phyloP scores from a whole-genome alignment of 2,329 filamentous ascomycete genomes.

The Hirsutella thompsonii region DNA sequence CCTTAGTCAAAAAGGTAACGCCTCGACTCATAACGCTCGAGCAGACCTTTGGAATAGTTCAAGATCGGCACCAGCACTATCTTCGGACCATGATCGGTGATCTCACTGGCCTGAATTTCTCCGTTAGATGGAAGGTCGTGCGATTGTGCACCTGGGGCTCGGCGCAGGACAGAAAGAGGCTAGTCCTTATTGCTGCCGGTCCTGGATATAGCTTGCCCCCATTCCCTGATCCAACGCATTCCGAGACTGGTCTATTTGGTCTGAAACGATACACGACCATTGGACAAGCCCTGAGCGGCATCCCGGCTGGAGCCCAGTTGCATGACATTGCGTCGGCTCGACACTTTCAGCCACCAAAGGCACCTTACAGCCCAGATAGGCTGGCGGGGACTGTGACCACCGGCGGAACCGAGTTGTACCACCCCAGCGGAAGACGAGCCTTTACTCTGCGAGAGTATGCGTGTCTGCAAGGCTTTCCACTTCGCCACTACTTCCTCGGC shows the following conservation, averaged over 20 bases:
- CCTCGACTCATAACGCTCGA: conserved; percentile 67
- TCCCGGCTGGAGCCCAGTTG: conserved; percentile 21
- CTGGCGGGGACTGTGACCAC: conserved; percentile 52
- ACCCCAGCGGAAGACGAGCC: conserved; percentile 48
- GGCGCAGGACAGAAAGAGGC: conserved; percentile 33
- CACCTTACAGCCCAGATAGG: conserved; percentile 30
- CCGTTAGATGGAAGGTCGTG: conserved; percentile 54
- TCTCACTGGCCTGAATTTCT: conserved; percentile 54
- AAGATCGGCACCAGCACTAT: conserved; percentile 36
- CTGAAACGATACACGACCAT: conserved; percentile 31
- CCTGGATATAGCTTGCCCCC: conserved; percentile 58
- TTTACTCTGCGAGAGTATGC: conserved; percentile 59
- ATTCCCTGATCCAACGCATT: conserved; percentile 52
- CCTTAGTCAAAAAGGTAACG: conserved; percentile 41
- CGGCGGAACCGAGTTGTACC: conserved; percentile 47
- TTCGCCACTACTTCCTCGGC: conserved; percentile 41
- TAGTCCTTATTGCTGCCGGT: conserved; percentile 45
- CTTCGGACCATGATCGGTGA: conserved; percentile 49
- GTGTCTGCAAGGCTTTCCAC: conserved; percentile 56
- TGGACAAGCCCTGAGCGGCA: conserved; percentile 22
- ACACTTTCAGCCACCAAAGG: conserved; percentile 14
- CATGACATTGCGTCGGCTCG: conserved; percentile 22
- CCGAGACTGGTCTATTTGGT: conserved; percentile 19
- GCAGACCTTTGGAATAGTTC: conserved; percentile 58
- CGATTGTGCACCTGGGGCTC: conserved; percentile 36